Evolutionary conservation across 352 stramenopile genomes (phyloP).

Genomic region (Globisporangium spinosum): DNA sequence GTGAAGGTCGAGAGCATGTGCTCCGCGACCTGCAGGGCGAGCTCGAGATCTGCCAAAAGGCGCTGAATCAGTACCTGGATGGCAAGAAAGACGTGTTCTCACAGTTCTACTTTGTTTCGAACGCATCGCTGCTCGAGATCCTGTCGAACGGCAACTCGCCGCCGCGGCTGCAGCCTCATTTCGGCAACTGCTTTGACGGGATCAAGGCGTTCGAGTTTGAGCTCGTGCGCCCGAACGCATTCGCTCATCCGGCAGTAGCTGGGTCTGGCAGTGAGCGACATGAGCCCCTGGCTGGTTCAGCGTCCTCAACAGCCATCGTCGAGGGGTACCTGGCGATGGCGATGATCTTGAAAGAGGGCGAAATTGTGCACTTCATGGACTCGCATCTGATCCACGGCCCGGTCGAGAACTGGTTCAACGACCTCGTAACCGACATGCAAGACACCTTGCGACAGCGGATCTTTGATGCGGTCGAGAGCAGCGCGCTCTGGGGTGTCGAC

Average conservation of each 20-base stretch:
- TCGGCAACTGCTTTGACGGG: constrained; percentile 90
- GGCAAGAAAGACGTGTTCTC: constrained; percentile 96
- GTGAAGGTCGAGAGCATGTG: constrained; percentile 73
- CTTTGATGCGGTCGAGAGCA: constrained; percentile 90
- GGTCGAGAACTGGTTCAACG: constrained; percentile 93
- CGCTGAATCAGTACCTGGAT: constrained; percentile 94
- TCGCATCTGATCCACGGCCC: constrained; percentile 82
- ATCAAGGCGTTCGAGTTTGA: constrained; percentile 83
- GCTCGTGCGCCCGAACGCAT: constrained; percentile 22
- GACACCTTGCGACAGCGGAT: constrained; percentile 81
- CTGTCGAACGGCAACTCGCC: constrained; percentile 91
- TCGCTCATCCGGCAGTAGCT: not conserved
- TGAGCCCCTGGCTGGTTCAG: constrained; percentile 4
- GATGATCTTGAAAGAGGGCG: constrained; percentile 96
- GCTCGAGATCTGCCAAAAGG: constrained; percentile 95
- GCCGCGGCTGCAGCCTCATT: constrained; percentile 82
- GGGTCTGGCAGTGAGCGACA: not conserved
- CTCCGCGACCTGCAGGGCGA: constrained; percentile 83
- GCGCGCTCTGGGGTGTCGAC: constrained; percentile 90
- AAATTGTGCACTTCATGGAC: constrained; percentile 84
- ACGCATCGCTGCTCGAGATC: constrained; percentile 93
- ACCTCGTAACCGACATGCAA: constrained; percentile 93
- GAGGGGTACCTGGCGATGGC: constrained; percentile 76
- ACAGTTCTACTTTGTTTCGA: constrained; percentile 97
- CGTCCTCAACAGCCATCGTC: constrained; percentile 20